Base-by-base conservation (phyloP, 768 basidiomycete genomes). In the Boletales sp. region DNA sequence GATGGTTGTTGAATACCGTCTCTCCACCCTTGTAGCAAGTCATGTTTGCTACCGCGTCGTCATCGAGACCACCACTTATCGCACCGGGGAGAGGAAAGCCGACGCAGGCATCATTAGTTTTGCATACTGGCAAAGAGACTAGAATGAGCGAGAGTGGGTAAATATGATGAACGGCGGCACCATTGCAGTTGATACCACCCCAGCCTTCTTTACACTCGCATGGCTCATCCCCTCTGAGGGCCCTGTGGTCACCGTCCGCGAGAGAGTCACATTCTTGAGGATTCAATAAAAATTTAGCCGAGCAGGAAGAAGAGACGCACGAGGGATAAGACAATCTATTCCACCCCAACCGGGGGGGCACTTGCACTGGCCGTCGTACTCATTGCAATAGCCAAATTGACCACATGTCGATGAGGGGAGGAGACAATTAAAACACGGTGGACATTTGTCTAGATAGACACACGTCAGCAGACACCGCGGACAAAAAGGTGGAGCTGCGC, bases 341-440 rank as follows among this genome's bases (percentile, higher is more conserved):
- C 97, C 97, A 40, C 93, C 91, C 84, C 94, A 99, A n/a, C 97
- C 97, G 37, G 91, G 80, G 2, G 94, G 93, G 62, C 97, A 99
- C 63, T 92, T 86, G 71, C 97, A 99, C 60, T 97, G 93, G 2
- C 97, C 97, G 63, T 97, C 84, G 63, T 88, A 97, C 43, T 82
- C 77, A 62, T 94, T 86, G 71, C 97, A 99, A 39, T 83, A 73
- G 24, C 93, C 94, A 57, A 83, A 97, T 68, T 98, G 92, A 2
- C 92, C 92, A 63, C 95, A 99, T 0, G 78, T 86, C 69, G 94
- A 97, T 0, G 82, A 87, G 0, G 94, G 93, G 14, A 99, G 75
- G 47, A 92, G 76, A 67, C 95, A 99, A 68, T 99, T 98, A 76
- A 99, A 99, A 70, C 94, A 97, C 4, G 87, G 87, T 8, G 88